Base-by-base conservation (phyloP, 192 early-diverging fungal genomes). In the Thamnidium elegans region DNA sequence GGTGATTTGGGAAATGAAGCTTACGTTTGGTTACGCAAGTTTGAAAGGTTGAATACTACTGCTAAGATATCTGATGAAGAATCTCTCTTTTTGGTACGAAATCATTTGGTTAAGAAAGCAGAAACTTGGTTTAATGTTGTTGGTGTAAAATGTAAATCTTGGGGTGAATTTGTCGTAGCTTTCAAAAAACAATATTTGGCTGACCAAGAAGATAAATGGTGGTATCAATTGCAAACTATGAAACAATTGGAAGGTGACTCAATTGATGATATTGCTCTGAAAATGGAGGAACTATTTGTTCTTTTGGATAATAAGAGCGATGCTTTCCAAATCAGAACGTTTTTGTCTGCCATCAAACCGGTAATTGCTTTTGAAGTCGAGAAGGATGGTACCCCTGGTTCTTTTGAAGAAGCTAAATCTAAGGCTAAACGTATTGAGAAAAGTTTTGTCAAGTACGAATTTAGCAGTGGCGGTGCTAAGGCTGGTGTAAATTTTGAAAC, bases 351-450 rank as follows among this genome's bases (percentile, higher is more conserved):
- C 7, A 62, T 62, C 46, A 19, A 45, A 4, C 42, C 56, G 0
- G 15, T 15, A 23, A 20, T 59, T 3, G 56, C 56, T 7, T 59
- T 21, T 44, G 56, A 59, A 42, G 34, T 59, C 1, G 56, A 59
- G 13, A 34, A 43, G 11, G 39, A 42, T 9, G 39, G 43, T 6
- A 14, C 56, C 4, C 19, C 34, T 3, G 45, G 15, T 1, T 44
- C 48, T 1, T 19, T 59, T 7, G 5, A 59, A 45, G 42, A 14
- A 21, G 56, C 39, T 20, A 26, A 42, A 1, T 19, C 23, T 3
- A 59, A 43, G 21, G 56, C 56, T 1, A n/a, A 44, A 23, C 15
- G 9, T 4, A 6, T 59, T 3, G 56, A 59, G 42, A 19, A 19
- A 39, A 42, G 19, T 5, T 43, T 43, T 6, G n/a, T 44, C 3